Conservation (phyloP, 2,329 filamentous ascomycete genomes). For the Phoma sp. region DNA sequence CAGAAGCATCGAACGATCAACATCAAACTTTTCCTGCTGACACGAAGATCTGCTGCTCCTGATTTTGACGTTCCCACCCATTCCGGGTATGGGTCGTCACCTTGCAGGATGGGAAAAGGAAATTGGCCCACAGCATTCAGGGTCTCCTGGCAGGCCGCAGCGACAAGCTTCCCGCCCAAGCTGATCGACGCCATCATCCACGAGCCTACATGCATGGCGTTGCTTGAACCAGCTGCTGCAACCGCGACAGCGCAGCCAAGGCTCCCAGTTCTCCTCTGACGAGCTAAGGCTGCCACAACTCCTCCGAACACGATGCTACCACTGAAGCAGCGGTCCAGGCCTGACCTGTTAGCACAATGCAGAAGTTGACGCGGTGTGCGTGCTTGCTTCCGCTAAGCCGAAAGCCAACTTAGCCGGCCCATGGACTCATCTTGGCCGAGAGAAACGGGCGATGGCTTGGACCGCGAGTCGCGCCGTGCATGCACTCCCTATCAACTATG, state of each 20-base stretch:
- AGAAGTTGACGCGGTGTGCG: conserved; percentile 12
- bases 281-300: background rate
- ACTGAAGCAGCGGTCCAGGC: conserved; percentile 10
- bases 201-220: conserved; percentile 31
- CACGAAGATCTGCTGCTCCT: no score
- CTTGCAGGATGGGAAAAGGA: background rate
- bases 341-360: background rate
- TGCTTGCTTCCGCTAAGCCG: conserved; percentile 8
- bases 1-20: no score
- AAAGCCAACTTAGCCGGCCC: conserved; percentile 13
- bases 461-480: conserved; percentile 18
- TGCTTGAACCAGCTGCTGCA: conserved; percentile 21
- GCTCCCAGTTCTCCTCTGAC: background rate
- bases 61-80: no score
- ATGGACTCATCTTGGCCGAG: conserved; percentile 2
- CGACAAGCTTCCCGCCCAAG: conserved; percentile 31
- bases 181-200: conserved; percentile 15
- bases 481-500: conserved; percentile 23
- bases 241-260: background rate
- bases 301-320: background rate
- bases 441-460: conserved; percentile 18
- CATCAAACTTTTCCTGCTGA: no score
- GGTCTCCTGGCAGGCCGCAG: conserved; percentile 17
- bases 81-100: no score
- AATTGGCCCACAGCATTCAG: conserved; percentile 21